These are phyloP conservation scores for Mycena indigotica DNA, from an alignment of 768 basidiomycete species.

Conservation along the genomic window DNA sequence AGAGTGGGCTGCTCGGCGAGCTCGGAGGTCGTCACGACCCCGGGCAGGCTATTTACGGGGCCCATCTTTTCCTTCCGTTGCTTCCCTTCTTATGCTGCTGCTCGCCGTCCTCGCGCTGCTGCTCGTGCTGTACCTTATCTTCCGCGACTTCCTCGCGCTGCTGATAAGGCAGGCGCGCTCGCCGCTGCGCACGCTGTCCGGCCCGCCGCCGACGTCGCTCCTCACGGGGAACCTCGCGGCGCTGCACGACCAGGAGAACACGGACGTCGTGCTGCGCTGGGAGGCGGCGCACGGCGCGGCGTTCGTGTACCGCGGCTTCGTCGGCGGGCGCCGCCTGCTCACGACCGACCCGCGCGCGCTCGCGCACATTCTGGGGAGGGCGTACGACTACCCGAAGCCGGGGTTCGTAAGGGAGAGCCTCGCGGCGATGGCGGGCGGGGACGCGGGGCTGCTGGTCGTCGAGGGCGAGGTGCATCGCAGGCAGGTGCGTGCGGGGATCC, in stretches of 20 bases:
- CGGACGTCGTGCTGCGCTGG: conserved; percentile 49
- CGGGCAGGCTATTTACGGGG: too few relatives aligned
- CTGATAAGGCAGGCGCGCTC: conserved; percentile 48
- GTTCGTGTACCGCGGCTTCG: conserved; percentile 55
- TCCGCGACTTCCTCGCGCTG: conserved; percentile 39
- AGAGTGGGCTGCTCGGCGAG: too few relatives aligned
- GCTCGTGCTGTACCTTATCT: conserved; percentile 25
- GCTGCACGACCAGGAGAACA: conserved; percentile 64
- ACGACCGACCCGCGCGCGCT: conserved; percentile 62
- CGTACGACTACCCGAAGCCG: conserved; percentile 65
- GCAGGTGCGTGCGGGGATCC: conserved; percentile 52
- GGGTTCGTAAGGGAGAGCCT: conserved; percentile 55
- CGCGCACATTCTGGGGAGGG: conserved; percentile 56
- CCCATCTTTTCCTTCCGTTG: not conserved
- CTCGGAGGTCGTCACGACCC: too few relatives aligned
- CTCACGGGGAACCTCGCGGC: conserved; percentile 56
- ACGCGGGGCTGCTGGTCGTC: conserved; percentile 50
- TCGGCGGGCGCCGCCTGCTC: conserved; percentile 55
- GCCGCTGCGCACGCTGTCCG: conserved; percentile 48
- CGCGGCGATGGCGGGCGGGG: conserved; percentile 53
- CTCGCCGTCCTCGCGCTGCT: conserved; percentile 30
- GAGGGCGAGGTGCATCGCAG: conserved; percentile 60
- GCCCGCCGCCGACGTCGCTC: conserved; percentile 49
- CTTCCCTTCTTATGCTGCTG: conserved; percentile 8
- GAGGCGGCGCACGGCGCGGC: conserved; percentile 46